These are phyloP conservation scores for Hymenoscyphus linearis DNA, from an alignment of 2,329 filamentous ascomycete genomes.

Conservation along the genomic window DNA sequence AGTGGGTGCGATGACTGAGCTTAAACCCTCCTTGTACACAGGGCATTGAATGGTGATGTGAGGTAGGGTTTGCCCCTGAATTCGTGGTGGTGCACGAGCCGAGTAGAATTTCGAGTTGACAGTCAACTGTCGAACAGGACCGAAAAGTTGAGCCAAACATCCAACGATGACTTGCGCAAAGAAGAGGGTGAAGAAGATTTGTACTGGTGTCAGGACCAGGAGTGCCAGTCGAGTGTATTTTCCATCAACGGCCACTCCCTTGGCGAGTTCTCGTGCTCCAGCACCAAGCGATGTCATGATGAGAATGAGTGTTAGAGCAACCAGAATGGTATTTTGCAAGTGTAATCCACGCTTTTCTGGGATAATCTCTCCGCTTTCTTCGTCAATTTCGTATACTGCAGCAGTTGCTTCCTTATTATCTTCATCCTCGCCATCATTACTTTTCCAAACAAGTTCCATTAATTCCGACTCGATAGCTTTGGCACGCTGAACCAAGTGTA, in stretches of 20 bases:
- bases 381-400: constrained; percentile 56
- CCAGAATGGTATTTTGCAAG: constrained; percentile 63
- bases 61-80: constrained; percentile 54
- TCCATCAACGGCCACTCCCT: constrained; percentile 61
- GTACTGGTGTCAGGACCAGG: constrained; percentile 60
- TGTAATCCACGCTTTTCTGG: constrained; percentile 62
- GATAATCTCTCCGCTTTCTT: constrained; percentile 63
- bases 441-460: constrained; percentile 72
- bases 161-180: constrained; percentile 75
- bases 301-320: constrained; percentile 60
- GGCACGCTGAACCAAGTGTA: constrained; percentile 64
- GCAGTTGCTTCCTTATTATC: constrained; percentile 42
- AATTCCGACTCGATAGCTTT: constrained; percentile 70
- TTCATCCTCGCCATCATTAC: constrained; percentile 49
- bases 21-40: constrained; percentile 80
- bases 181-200: constrained; percentile 78
- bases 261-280: constrained; percentile 63
- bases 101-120: constrained; percentile 81
- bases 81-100: constrained; percentile 58
- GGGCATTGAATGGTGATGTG: constrained; percentile 82
- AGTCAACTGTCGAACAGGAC: constrained; percentile 67
- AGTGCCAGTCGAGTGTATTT: constrained; percentile 60
- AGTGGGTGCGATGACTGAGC: constrained; percentile 69
- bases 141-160: constrained; percentile 69
- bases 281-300: constrained; percentile 63